A percentile compares a stretch with the other conserved stretches of the same genome.
Conservation (phyloP, 495 filamentous ascomycete species). For the Penicillium crystallinum region DNA sequence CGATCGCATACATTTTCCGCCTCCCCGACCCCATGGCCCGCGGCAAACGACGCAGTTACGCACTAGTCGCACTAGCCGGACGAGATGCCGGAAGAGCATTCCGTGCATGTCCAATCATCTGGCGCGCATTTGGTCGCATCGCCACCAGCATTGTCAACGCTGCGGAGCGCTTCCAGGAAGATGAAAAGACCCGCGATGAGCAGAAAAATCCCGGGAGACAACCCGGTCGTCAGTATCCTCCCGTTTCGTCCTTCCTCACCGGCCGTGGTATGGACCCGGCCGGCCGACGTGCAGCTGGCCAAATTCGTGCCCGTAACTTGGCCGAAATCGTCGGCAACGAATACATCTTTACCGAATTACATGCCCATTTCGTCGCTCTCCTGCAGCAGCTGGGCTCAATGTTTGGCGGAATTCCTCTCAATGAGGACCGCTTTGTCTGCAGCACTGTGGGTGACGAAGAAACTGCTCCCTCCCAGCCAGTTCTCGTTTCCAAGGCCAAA, state of each 20-base stretch:
- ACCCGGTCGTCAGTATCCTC: conserved; percentile 40
- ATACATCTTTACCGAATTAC: conserved; percentile 83
- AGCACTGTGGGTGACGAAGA: conserved; percentile 36
- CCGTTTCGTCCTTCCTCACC: conserved; percentile 60
- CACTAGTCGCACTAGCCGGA: conserved; percentile 71
- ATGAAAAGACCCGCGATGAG: conserved; percentile 43
- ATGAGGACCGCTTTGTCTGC: conserved; percentile 43
- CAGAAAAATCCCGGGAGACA: conserved; percentile 25
- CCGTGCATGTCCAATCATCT: conserved; percentile 68
- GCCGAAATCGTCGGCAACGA: conserved; percentile 82
- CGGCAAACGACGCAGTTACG: conserved; percentile 80
- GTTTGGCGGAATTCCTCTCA: conserved; percentile 42
- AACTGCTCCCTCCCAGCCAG: conserved; percentile 15
- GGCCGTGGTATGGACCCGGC: conserved; percentile 56
- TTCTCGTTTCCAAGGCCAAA: conserved; percentile 18
- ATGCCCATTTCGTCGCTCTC: conserved; percentile 70
- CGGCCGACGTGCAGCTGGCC: conserved; percentile 47
- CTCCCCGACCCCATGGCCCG: conserved; percentile 84
- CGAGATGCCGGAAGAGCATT: conserved; percentile 70
- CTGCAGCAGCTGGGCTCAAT: conserved; percentile 59
- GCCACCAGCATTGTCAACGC: conserved; percentile 67
- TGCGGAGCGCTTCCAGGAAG: conserved; percentile 50
- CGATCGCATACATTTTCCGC: conserved; percentile 88
- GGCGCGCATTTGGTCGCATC: conserved; percentile 69
- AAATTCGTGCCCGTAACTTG: conserved; percentile 66